Evolutionary conservation across 2,329 filamentous ascomycete genomes (phyloP).

Genomic region (Lecanicillium sp.): DNA sequence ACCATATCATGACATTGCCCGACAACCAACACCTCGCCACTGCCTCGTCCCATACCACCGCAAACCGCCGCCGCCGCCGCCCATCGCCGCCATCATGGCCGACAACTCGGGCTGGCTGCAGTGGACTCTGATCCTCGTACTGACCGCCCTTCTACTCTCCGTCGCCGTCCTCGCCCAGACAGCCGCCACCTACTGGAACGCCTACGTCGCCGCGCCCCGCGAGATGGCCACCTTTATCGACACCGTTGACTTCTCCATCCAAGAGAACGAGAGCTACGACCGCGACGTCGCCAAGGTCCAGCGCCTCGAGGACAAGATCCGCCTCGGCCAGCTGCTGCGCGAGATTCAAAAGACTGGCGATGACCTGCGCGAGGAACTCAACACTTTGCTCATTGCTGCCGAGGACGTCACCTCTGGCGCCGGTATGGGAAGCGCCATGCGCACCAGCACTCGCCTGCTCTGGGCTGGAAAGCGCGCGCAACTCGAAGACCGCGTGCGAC

Average conservation of each 20-base stretch:
- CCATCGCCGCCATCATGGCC: constrained; percentile 35
- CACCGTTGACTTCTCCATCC: constrained; percentile 54
- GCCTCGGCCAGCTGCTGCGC: constrained; percentile 50
- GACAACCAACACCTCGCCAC: neutral
- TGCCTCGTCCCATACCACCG: neutral
- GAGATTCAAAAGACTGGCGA: constrained; percentile 58
- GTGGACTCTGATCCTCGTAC: constrained; percentile 52
- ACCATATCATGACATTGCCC: constrained; percentile 10
- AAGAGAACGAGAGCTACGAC: constrained; percentile 60
- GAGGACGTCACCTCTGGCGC: constrained; percentile 38
- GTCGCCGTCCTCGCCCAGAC: constrained; percentile 49
- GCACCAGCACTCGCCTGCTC: constrained; percentile 44
- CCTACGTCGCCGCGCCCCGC: constrained; percentile 51
- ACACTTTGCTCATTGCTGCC: constrained; percentile 42
- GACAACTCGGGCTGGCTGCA: constrained; percentile 42
- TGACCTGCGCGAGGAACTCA: constrained; percentile 55
- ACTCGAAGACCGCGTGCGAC: constrained; percentile 52
- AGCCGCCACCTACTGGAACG: constrained; percentile 45
- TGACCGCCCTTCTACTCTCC: constrained; percentile 52
- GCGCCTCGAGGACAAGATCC: constrained; percentile 57
- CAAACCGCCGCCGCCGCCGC: neutral
- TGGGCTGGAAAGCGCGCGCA: constrained; percentile 51
- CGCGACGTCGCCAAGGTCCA: constrained; percentile 51
- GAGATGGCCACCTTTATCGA: constrained; percentile 55
- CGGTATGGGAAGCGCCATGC: constrained; percentile 38